Percentiles rank a stretch among this genome's conserved stretches.
Evolutionary conservation across 768 basidiomycete species (phyloP).

Genomic region (Multifurca ochricompacta): DNA sequence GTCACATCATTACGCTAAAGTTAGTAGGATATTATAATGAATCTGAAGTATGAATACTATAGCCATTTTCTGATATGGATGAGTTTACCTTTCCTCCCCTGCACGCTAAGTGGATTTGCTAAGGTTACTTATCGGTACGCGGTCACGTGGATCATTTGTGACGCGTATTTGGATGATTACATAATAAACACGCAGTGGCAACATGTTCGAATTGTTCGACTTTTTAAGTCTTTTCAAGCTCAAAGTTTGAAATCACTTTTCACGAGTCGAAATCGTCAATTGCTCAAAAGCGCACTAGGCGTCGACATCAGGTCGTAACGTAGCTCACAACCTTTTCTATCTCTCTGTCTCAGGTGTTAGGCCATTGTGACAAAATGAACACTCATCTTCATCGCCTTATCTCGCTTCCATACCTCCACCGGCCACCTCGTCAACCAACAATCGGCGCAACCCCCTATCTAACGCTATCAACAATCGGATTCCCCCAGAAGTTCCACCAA

Average conservation of each 20-base stretch:
- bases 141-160: background rate
- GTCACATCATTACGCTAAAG: too few relatives aligned
- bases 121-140: too few relatives aligned
- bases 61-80: too few relatives aligned
- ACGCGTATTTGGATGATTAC: background rate
- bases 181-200: conserved; percentile 11
- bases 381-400: conserved; percentile 10
- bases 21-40: too few relatives aligned
- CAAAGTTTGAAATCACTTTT: too few relatives aligned
- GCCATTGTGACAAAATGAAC: conserved; percentile 20
- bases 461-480: conserved; percentile 18
- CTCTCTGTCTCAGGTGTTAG: conserved; percentile 20
- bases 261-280: background rate
- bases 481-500: conserved; percentile 10
- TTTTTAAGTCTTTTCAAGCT: background rate
- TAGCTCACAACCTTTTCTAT: background rate
- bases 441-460: conserved; percentile 20
- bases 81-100: too few relatives aligned
- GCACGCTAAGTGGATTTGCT: too few relatives aligned
- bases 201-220: conserved; percentile 10
- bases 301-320: background rate
- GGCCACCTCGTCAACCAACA: conserved; percentile 8
- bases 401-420: conserved; percentile 18
- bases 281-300: background rate
- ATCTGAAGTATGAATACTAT: too few relatives aligned